Evolutionary conservation across 1,284 basidiomycete species (phyloP).

Genomic region (Stygiomarasmius scandens): DNA sequence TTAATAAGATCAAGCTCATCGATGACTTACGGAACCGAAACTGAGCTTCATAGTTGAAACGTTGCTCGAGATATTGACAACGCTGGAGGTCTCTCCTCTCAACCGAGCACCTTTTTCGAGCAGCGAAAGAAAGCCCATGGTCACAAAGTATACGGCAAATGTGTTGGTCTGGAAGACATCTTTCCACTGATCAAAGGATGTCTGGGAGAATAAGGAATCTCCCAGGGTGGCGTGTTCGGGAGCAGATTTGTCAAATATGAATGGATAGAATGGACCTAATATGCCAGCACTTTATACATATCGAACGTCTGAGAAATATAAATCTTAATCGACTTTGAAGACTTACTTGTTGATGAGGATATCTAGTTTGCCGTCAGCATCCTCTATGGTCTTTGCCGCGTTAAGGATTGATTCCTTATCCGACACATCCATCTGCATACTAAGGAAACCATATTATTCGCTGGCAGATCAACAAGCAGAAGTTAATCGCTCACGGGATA

Average conservation of each 20-base stretch:
- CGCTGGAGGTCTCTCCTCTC: slow-evolving; percentile 24
- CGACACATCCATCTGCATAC: slow-evolving; percentile 13
- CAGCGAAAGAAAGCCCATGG: slow-evolving; percentile 34
- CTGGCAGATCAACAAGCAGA: neutral
- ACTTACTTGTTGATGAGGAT: slow-evolving; percentile 36
- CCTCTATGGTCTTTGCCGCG: slow-evolving; percentile 26
- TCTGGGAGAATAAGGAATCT: slow-evolving; percentile 43
- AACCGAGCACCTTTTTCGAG: slow-evolving; percentile 29
- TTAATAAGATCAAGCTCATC: too few species aligned
- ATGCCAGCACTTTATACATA: too few species aligned
- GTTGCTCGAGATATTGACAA: slow-evolving; percentile 38
- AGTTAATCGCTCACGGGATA: slow-evolving; percentile 3
- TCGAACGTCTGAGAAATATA: too few species aligned
- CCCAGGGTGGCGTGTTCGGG: slow-evolving; percentile 64
- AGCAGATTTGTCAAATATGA: slow-evolving; percentile 56
- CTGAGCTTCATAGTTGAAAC: slow-evolving; percentile 23
- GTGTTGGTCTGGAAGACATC: slow-evolving; percentile 27
- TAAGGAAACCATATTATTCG: neutral
- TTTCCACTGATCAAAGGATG: too few species aligned
- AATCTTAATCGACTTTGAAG: too few species aligned
- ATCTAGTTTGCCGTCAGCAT: slow-evolving; percentile 32
- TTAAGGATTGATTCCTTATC: slow-evolving; percentile 22
- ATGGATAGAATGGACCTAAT: too few species aligned
- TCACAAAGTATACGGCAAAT: slow-evolving; percentile 32
- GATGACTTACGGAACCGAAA: neutral